phyloP scores from a whole-genome alignment of 1,284 basidiomycete genomes.

The Tilletia horrida region DNA sequence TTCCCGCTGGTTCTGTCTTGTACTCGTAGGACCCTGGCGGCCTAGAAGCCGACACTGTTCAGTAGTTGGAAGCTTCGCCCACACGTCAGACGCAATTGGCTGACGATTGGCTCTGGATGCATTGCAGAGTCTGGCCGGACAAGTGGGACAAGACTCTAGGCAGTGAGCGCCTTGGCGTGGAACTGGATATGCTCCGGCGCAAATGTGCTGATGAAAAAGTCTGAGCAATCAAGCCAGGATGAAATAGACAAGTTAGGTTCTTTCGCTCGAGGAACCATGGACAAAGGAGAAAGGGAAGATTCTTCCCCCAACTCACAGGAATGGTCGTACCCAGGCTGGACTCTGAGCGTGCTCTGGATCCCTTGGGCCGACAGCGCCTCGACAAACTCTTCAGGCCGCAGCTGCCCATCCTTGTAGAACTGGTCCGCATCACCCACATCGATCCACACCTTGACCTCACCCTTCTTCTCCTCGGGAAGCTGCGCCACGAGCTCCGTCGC shows the following conservation, averaged over 20 bases:
- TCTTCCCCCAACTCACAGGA: no score
- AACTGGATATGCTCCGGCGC: slow-evolving; percentile 54
- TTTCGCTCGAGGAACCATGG: no score
- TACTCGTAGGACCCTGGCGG: not conserved
- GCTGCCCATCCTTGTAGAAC: slow-evolving; percentile 78
- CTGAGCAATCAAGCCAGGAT: slow-evolving; percentile 16
- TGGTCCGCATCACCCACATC: slow-evolving; percentile 70
- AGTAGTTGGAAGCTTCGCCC: not conserved
- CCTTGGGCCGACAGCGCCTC: slow-evolving; percentile 68
- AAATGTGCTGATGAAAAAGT: slow-evolving; percentile 66
- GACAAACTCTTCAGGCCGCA: slow-evolving; percentile 83
- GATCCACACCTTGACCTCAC: slow-evolving; percentile 51
- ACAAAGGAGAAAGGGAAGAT: no score
- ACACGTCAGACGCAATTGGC: not conserved
- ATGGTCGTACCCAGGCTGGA: slow-evolving; percentile 89
- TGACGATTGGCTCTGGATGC: no score
- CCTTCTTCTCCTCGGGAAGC: slow-evolving; percentile 58
- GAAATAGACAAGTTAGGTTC: no score
- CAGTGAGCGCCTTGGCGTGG: slow-evolving; percentile 48
- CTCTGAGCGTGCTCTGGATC: slow-evolving; percentile 72
- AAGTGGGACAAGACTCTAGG: no score
- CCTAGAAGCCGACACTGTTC: not conserved
- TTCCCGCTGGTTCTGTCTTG: no score
- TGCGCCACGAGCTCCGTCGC: slow-evolving; percentile 76
- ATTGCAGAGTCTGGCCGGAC: no score